Base-by-base conservation (phyloP, 495 filamentous ascomycete genomes). In the Talaromyces proteolyticus region DNA sequence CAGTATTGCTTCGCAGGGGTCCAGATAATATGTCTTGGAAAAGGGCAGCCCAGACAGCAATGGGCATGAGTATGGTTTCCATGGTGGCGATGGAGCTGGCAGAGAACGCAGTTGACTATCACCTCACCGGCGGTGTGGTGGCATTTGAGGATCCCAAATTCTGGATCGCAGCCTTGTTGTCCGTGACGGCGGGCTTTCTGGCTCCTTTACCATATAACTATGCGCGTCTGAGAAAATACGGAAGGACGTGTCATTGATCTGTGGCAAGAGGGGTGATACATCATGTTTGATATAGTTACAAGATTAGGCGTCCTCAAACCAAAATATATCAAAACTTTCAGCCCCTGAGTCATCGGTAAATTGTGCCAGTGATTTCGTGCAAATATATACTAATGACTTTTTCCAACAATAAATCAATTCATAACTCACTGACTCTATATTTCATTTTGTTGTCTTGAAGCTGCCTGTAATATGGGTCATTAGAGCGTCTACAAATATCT, bases 161-260 rank as follows among this genome's bases (percentile, higher is more conserved):
- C 49, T 73, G 70, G 54, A 48, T 53, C 7, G 63, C 67, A 1
- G 67, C 67, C 17, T 59, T 20, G 6, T 57, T 69, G 21, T 69
- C 68, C 0, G 57, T 74, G 47, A 58, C 51, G 0, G 73, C 68
- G 41, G 72, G 73, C 0, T 76, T 60, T 61, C 24, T 75, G 42
- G 65, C 66, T 2, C 72, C 72, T 14, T 60, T 76, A 54, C 72
- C 73, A 3, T 76, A 72, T 51, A 76, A 74, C 53, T 76, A 75
- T 56, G 20, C 58, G 12, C 54, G 73, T 24, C 44, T 76, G 44
- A 53, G 59, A 51, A 70, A 55, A 49, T 72, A 66, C 54, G 72
- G 70, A 3, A 70, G 59, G 48, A 57, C 56, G 40, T 73, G 67
- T 55, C 57, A 78, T 66, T 72, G 44, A 66, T n/a, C n/a, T n/a